Percentiles rank a stretch among this genome's conserved stretches.
Evolutionary conservation across 139 green algal species (phyloP).

Genomic region (Chlamydomonas incerta): DNA sequence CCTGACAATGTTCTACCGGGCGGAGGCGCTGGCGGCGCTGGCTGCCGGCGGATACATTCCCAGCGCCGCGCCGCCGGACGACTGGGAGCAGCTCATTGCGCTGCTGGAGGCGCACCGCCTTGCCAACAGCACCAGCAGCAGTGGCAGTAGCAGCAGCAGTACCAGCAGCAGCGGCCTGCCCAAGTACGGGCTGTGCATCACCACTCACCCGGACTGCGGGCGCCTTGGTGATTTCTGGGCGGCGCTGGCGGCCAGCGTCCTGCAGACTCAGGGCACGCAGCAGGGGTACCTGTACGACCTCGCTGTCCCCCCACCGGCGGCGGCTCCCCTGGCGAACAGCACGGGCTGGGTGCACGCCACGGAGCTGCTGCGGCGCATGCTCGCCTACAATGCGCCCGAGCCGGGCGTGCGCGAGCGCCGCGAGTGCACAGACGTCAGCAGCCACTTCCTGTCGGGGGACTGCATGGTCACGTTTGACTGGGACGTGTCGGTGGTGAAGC

Average conservation of each 20-base stretch:
- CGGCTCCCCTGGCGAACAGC: slow-evolving; percentile 12
- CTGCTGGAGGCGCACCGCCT: no score
- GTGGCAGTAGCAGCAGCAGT: no score
- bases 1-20: background rate
- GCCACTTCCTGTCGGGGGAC: background rate
- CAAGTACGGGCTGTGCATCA: slow-evolving; percentile 21
- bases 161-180: background rate
- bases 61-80: no score
- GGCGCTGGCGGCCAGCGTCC: slow-evolving; percentile 3
- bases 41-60: background rate
- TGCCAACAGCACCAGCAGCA: no score
- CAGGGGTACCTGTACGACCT: slow-evolving; percentile 35
- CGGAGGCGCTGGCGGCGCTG: background rate
- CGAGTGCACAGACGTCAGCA: background rate
- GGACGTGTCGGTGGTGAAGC: background rate
- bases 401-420: no score
- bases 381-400: slow-evolving; percentile 19
- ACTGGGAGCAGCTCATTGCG: no score
- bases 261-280: background rate
- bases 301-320: background rate
- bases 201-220: background rate
- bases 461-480: slow-evolving; percentile 22
- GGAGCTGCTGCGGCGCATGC: background rate
- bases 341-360: slow-evolving; percentile 1
- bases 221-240: slow-evolving; percentile 11